Conservation (phyloP, 306 rosid species). For the Sechiopsis laciniata region DNA sequence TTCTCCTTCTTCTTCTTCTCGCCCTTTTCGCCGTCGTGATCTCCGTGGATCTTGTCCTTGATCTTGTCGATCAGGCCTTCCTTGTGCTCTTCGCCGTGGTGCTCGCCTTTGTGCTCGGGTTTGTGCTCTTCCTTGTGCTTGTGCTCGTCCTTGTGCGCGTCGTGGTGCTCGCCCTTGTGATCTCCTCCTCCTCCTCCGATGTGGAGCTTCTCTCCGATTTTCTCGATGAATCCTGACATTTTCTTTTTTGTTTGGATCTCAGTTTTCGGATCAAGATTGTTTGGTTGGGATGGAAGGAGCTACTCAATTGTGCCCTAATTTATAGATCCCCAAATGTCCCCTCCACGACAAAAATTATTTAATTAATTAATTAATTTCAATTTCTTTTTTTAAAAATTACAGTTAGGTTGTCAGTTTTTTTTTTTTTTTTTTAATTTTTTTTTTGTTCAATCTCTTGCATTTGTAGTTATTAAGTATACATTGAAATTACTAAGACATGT, state of each 20-base stretch:
- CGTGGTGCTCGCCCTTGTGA: background rate
- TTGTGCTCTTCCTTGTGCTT: background rate
- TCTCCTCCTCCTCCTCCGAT: background rate
- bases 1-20: background rate
- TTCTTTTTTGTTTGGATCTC: too few species aligned
- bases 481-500: too few species aligned
- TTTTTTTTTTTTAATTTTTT: too few species aligned
- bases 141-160: background rate
- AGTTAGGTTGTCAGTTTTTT: too few species aligned
- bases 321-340: background rate
- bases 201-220: conserved; percentile 9
- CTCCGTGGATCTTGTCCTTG: conserved; percentile 20
- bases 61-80: conserved; percentile 5
- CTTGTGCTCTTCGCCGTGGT: conserved; percentile 5
- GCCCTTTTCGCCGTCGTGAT: background rate
- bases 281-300: background rate
- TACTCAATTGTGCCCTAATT: background rate
- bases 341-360: too few species aligned
- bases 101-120: background rate
- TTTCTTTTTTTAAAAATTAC: too few species aligned
- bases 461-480: too few species aligned
- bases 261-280: background rate
- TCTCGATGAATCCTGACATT: conserved; percentile 14
- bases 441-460: too few species aligned
- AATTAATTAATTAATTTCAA: too few species aligned